A percentile compares a stretch with the other conserved stretches of the same genome.
Evolutionary conservation across 768 basidiomycete genomes (phyloP).

Genomic region (Cystofilobasidium ferigula): DNA sequence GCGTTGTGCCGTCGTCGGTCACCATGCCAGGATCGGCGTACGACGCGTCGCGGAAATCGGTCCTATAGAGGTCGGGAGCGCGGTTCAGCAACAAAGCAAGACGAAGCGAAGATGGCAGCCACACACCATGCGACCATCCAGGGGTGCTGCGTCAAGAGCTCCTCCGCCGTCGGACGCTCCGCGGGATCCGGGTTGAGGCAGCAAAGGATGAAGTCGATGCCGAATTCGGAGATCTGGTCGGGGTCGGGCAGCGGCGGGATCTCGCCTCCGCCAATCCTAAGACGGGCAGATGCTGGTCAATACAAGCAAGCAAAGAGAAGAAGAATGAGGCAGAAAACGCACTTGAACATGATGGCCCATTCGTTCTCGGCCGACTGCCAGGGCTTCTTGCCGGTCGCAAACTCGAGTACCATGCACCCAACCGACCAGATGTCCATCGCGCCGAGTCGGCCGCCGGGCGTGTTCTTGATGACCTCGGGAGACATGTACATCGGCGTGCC

Average conservation of each 20-base stretch:
- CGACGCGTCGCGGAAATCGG: constrained; percentile 5
- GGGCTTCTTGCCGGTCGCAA: constrained; percentile 89
- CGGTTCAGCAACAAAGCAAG: too few relatives aligned
- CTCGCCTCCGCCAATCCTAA: constrained; percentile 26
- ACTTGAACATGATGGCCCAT: constrained; percentile 47
- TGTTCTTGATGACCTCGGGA: constrained; percentile 94
- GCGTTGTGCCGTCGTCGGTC: background rate
- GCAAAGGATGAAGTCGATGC: constrained; percentile 85
- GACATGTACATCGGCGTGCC: constrained; percentile 99
- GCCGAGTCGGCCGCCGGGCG: constrained; percentile 72
- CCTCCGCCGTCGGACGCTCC: constrained; percentile 67
- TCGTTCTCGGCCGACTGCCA: constrained; percentile 96
- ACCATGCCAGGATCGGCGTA: background rate
- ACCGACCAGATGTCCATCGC: constrained; percentile 98
- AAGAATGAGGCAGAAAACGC: background rate
- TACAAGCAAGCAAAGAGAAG: background rate
- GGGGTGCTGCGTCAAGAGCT: constrained; percentile 64
- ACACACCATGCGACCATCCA: constrained; percentile 48
- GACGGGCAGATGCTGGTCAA: background rate
- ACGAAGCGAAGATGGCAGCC: background rate
- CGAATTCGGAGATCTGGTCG: constrained; percentile 72
- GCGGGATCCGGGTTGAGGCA: constrained; percentile 81
- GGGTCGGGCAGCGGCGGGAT: constrained; percentile 91
- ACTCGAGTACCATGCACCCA: constrained; percentile 94
- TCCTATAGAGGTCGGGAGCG: too few relatives aligned